These are phyloP conservation scores for Diaporthe sp. DNA, from an alignment of 2,329 filamentous ascomycete species.

Conservation along the genomic window DNA sequence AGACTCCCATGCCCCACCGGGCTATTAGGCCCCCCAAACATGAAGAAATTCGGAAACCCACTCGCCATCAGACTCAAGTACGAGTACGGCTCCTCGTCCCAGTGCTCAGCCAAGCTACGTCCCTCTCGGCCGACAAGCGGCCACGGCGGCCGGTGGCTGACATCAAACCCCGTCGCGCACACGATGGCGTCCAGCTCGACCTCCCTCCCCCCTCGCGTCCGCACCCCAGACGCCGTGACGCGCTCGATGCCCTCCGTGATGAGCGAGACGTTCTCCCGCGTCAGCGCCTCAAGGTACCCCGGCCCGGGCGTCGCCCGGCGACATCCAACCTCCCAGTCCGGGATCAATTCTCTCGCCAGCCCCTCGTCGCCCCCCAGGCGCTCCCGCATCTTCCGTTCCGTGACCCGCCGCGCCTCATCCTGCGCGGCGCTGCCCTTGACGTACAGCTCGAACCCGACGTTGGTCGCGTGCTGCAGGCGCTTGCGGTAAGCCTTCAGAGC, in stretches of 20 bases:
- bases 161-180: slow-evolving; percentile 74
- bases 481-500: slow-evolving; percentile 38
- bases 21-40: slow-evolving; percentile 33
- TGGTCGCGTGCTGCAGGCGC: slow-evolving; percentile 41
- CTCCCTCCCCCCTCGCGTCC: slow-evolving; percentile 65
- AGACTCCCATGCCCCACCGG: slow-evolving; percentile 23
- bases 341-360: slow-evolving; percentile 56
- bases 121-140: slow-evolving; percentile 64
- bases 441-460: slow-evolving; percentile 37
- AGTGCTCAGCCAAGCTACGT: slow-evolving; percentile 64
- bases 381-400: slow-evolving; percentile 36
- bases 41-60: slow-evolving; percentile 73
- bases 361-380: slow-evolving; percentile 37
- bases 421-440: slow-evolving; percentile 39
- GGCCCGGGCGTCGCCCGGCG: slow-evolving; percentile 73
- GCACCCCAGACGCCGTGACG: slow-evolving; percentile 68
- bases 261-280: slow-evolving; percentile 38
- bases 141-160: slow-evolving; percentile 68
- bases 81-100: slow-evolving; percentile 71
- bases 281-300: slow-evolving; percentile 73
- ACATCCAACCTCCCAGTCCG: slow-evolving; percentile 71
- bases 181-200: slow-evolving; percentile 71
- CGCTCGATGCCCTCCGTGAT: slow-evolving; percentile 46
- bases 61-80: slow-evolving; percentile 74
- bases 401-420: slow-evolving; percentile 17